A percentile compares a stretch with the other conserved stretches of the same genome.
phyloP scores from a whole-genome alignment of 2,329 filamentous ascomycete genomes.

The Nigrospora osmanthi region DNA sequence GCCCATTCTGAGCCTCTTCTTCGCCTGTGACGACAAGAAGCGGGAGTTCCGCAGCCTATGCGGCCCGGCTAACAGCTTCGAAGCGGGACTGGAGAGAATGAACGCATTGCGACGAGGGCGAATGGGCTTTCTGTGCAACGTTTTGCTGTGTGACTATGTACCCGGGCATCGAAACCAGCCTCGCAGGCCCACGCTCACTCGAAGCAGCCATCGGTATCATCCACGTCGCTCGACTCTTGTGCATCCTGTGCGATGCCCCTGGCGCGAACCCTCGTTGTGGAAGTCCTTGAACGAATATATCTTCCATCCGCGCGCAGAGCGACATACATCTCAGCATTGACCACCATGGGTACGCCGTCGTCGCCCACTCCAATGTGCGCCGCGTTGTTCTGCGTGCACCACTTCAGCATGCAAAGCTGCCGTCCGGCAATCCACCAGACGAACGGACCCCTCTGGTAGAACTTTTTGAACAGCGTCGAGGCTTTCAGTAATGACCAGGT shows the following conservation, averaged over 20 bases:
- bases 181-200: no score
- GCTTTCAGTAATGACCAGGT: constrained; percentile 1
- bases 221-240: neutral
- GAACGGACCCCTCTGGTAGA: neutral
- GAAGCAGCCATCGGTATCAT: neutral
- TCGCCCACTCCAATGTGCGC: no score
- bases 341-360: neutral
- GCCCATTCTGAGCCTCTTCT: no score
- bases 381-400: neutral
- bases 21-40: no score
- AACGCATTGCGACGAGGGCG: no score
- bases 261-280: neutral
- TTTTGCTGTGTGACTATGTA: no score
- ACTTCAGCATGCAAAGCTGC: neutral
- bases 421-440: constrained; percentile 1
- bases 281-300: neutral
- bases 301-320: constrained; percentile 26
- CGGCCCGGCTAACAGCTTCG: no score
- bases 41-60: no score
- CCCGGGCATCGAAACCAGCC: no score
- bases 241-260: neutral
- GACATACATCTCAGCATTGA: constrained; percentile 19
- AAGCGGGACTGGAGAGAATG: no score
- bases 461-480: neutral
- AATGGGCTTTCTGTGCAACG: no score